A percentile compares a stretch with the other conserved stretches of the same genome.
phyloP scores from a whole-genome alignment of 1,284 basidiomycete species.

The Cystobasidium slooffiae region DNA sequence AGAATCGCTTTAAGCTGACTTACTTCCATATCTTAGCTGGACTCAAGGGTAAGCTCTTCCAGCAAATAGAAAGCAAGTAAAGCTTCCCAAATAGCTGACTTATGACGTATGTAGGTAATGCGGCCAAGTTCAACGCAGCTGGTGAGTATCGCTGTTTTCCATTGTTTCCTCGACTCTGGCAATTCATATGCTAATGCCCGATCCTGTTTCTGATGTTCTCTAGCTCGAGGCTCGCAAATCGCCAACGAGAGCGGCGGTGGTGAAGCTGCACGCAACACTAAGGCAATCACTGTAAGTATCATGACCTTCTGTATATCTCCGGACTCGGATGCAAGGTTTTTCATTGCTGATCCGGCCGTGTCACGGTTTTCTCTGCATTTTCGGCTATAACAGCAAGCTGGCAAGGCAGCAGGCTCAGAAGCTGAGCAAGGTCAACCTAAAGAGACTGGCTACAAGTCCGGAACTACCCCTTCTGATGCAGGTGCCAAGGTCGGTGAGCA shows the following conservation, averaged over 20 bases:
- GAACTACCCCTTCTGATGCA: neutral
- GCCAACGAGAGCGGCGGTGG: constrained; percentile 38
- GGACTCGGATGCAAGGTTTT: too few relatives aligned
- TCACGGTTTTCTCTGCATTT: neutral
- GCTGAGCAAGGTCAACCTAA: neutral
- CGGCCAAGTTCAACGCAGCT: constrained; percentile 37
- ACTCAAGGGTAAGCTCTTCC: constrained; percentile 22
- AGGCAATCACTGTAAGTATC: constrained; percentile 28
- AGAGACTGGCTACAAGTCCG: constrained; percentile 15
- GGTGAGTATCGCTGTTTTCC: neutral
- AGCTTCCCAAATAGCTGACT: neutral
- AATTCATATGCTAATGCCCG: neutral
- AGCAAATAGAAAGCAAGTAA: neutral
- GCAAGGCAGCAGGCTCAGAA: constrained; percentile 11
- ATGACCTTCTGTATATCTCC: too few relatives aligned
- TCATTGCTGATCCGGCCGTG: too few relatives aligned
- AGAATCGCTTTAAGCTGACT: too few relatives aligned
- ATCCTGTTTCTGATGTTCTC: neutral
- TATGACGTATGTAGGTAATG: neutral
- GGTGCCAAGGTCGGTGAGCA: constrained; percentile 16
- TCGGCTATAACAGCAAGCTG: constrained; percentile 1
- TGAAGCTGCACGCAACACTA: constrained; percentile 31
- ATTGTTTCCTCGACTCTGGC: neutral
- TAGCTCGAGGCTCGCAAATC: constrained; percentile 31
- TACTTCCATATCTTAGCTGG: neutral